phyloP scores from a whole-genome alignment of 768 basidiomycete genomes.

The Mycena epipterygia region DNA sequence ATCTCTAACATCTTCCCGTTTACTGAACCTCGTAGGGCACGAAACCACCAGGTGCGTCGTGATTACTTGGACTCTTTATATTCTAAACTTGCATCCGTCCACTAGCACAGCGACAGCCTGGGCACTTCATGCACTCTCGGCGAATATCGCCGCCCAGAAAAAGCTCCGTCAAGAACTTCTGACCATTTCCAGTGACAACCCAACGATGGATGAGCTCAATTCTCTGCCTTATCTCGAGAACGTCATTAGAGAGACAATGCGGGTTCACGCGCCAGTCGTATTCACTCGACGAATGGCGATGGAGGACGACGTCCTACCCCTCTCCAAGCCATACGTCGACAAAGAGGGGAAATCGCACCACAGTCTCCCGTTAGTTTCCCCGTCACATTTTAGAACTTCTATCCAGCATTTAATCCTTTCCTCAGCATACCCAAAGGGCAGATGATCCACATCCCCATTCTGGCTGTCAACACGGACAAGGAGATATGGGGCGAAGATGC shows the following conservation, averaged over 20 bases:
- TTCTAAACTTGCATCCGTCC: not conserved
- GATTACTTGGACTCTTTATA: not conserved
- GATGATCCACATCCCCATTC: too few relatives aligned
- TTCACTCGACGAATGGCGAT: slow-evolving; percentile 57
- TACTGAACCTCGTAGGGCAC: too few relatives aligned
- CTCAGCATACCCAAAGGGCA: slow-evolving; percentile 54
- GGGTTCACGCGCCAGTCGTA: slow-evolving; percentile 67
- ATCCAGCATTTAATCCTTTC: not conserved
- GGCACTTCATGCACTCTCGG: slow-evolving; percentile 57
- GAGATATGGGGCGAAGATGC: slow-evolving; percentile 36
- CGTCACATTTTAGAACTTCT: not conserved
- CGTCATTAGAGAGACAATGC: slow-evolving; percentile 70
- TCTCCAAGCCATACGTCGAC: slow-evolving; percentile 61
- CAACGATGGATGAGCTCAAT: too few relatives aligned
- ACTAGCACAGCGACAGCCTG: slow-evolving; percentile 44
- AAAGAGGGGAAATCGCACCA: slow-evolving; percentile 55
- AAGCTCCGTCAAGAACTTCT: slow-evolving; percentile 61
- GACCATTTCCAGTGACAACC: slow-evolving; percentile 48
- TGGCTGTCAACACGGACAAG: too few relatives aligned
- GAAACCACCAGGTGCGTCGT: slow-evolving; percentile 40
- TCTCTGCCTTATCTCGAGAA: slow-evolving; percentile 59
- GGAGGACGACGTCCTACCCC: slow-evolving; percentile 67
- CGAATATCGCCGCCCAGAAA: slow-evolving; percentile 53
- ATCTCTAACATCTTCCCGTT: too few relatives aligned
- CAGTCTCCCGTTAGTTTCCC: slow-evolving; percentile 43